Base-by-base conservation (phyloP, 1,139 yeast species). In the Suhomyces chickasaworum region DNA sequence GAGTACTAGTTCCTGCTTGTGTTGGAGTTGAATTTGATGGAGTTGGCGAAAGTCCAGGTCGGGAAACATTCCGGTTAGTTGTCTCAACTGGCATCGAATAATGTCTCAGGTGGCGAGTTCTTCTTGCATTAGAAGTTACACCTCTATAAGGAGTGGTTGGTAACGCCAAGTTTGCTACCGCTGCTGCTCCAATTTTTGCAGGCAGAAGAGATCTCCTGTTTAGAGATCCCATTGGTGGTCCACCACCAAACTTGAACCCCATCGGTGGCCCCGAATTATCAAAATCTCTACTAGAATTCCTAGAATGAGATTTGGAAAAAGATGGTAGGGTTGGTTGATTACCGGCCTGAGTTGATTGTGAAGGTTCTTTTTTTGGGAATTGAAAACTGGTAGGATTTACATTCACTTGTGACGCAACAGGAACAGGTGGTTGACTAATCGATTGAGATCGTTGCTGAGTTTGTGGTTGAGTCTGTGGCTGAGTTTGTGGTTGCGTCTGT, bases 131-230 rank as follows among this genome's bases (percentile, higher is more conserved):
- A 12, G 52, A 47, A 16, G 45, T 45, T 18, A 42, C 13, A n/a
- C 33, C 39, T 20, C 48, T 54, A 51, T 65, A 71, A 3, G 68
- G 65, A 0, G 67, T 55, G 6, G 68, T 64, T 15, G 76, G 76
- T 4, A 68, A 60, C 1, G 70, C 58, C 38, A 82, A 63, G 39
- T 77, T 77, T 1, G 89, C 85, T 1, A 84, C 87, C 0, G 89
- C 89, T 20, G 78, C 80, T 1, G 89, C 89, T 1, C 90, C 90
- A 9, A 84, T 73, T 56, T 83, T 82, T 0, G 89, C 87, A 0
- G 91, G 91, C 2, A 89, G 84, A 22, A 77, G 62, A 29, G 82
- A 79, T 51, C 83, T 69, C 35, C 69, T 65, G 63, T 25, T 23
- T 12, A 16, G 18, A 5, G 32, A 10, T 10, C 54, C 5, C 7